Conservation (phyloP, 2,329 filamentous ascomycete genomes). For the Zymoseptoria crescenta region DNA sequence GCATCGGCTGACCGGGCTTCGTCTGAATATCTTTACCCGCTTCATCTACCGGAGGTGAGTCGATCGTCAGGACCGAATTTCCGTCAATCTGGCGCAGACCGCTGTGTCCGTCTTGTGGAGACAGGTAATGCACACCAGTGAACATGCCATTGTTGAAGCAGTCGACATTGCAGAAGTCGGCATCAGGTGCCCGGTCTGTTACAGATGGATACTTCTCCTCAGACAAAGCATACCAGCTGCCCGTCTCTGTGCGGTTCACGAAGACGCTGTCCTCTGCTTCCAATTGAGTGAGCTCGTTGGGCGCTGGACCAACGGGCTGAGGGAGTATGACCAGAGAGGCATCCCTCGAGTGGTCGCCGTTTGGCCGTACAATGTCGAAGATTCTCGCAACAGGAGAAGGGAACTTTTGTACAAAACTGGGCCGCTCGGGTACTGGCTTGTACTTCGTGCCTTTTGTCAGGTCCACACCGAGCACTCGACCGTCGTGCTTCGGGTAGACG, state of each 20-base stretch:
- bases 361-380: constrained; percentile 41
- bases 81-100: constrained; percentile 11
- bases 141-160: constrained; percentile 32
- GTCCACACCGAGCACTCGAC: constrained; percentile 73
- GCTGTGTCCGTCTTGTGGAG: constrained; percentile 1
- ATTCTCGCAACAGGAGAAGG: constrained; percentile 26
- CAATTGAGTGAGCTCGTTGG: constrained; percentile 17
- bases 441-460: constrained; percentile 44
- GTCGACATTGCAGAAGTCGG: constrained; percentile 51
- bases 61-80: constrained; percentile 10
- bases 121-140: constrained; percentile 26
- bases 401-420: constrained; percentile 27
- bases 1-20: not conserved
- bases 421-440: constrained; percentile 14
- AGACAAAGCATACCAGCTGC: constrained; percentile 90
- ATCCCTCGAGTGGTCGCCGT: constrained; percentile 56
- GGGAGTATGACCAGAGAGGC: constrained; percentile 76
- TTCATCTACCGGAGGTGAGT: constrained; percentile 9
- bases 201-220: constrained; percentile 80
- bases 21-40: not conserved
- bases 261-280: constrained; percentile 51
- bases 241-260: constrained; percentile 76
- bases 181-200: constrained; percentile 56
- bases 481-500: constrained; percentile 79
- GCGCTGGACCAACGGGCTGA: constrained; percentile 63